Percentiles rank a stretch among this genome's conserved stretches.
Conservation (phyloP, 2,329 filamentous ascomycete species). For the Fusarium sarcochroum region DNA sequence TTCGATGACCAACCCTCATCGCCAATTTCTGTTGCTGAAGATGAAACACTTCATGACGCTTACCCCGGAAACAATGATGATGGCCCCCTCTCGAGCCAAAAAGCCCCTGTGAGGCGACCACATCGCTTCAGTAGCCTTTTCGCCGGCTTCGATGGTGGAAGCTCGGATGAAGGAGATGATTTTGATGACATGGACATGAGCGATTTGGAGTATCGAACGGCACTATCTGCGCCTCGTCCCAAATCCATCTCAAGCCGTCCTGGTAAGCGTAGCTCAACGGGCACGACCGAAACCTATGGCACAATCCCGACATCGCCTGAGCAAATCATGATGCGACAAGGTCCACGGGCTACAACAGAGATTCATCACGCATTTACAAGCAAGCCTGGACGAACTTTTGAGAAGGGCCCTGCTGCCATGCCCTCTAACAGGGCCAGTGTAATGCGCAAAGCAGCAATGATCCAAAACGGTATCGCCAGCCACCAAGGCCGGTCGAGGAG, state of each 20-base stretch:
- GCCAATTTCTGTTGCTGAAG: constrained; percentile 57
- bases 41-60: constrained; percentile 67
- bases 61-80: constrained; percentile 88
- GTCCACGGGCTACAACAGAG: constrained; percentile 56
- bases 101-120: constrained; percentile 74
- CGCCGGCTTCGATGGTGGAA: constrained; percentile 82
- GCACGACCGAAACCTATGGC: constrained; percentile 48
- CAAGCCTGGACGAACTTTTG: constrained; percentile 55
- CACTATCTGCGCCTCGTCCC: constrained; percentile 74
- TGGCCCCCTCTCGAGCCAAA: constrained; percentile 75
- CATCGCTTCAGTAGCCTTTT: constrained; percentile 88
- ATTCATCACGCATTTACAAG: constrained; percentile 61
- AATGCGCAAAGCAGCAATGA: constrained; percentile 84
- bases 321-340: constrained; percentile 51
- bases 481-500: constrained; percentile 76
- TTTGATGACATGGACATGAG: constrained; percentile 73
- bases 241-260: constrained; percentile 56
- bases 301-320: constrained; percentile 61
- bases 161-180: constrained; percentile 76
- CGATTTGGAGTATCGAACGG: constrained; percentile 77
- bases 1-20: constrained; percentile 66
- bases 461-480: constrained; percentile 81
- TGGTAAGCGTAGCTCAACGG: constrained; percentile 59
- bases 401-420: constrained; percentile 56
- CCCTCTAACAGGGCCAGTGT: constrained; percentile 66